phyloP scores from a whole-genome alignment of 2,329 filamentous ascomycete genomes.

The Pseudocercospora pini-densiflorae region DNA sequence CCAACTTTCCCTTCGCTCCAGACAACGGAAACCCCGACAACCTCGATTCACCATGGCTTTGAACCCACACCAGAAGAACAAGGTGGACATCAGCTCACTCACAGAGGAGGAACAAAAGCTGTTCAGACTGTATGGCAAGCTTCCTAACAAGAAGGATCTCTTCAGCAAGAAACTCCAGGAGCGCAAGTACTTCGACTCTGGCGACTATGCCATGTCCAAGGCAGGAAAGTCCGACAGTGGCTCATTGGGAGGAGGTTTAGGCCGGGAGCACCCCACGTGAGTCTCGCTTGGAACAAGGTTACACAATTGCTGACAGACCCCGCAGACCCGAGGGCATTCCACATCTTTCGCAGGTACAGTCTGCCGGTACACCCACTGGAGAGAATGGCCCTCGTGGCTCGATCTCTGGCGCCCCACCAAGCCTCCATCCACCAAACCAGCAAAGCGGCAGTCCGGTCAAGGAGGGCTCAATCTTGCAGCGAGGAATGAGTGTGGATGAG shows the following conservation, averaged over 20 bases:
- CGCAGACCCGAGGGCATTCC: conserved; percentile 44
- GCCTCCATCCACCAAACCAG: conserved; percentile 48
- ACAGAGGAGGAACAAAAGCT: conserved; percentile 94
- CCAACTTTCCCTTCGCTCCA: neutral
- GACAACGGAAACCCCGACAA: neutral
- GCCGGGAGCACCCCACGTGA: conserved; percentile 83
- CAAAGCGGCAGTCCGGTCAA: conserved; percentile 79
- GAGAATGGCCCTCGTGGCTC: conserved; percentile 28
- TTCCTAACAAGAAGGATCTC: conserved; percentile 93
- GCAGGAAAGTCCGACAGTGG: conserved; percentile 95
- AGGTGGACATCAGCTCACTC: conserved; percentile 91
- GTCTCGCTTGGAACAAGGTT: conserved; percentile 43
- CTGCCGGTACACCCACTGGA: conserved; percentile 22
- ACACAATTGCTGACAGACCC: conserved; percentile 15
- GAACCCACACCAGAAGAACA: conserved; percentile 99
- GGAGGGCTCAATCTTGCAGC: conserved; percentile 84
- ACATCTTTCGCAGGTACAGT: conserved; percentile 40
- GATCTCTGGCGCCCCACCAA: conserved; percentile 31
- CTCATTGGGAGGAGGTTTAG: conserved; percentile 76
- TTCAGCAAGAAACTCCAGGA: conserved; percentile 99
- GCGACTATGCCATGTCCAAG: conserved; percentile 93
- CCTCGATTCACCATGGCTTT: conserved; percentile 46
- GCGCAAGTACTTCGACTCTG: conserved; percentile 96
- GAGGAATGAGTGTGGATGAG: conserved; percentile 75
- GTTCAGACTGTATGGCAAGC: conserved; percentile 96